phyloP scores from a whole-genome alignment of 2,329 filamentous ascomycete genomes.

The Cyphellophora attinorum region DNA sequence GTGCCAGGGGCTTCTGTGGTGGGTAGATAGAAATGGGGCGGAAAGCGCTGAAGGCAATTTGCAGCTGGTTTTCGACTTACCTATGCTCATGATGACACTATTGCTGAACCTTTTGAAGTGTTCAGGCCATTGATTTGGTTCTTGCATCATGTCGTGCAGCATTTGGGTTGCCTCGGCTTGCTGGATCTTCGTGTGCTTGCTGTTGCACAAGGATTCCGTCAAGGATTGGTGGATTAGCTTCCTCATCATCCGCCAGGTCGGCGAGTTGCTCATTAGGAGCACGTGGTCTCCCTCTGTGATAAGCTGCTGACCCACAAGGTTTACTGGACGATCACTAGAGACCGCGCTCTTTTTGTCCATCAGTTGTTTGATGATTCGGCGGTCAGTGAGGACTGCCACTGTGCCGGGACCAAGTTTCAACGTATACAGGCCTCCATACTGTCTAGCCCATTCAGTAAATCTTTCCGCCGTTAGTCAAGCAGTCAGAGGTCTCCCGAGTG shows the following conservation, averaged over 20 bases:
- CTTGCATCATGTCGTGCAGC: constrained; percentile 10
- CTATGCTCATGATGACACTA: constrained; percentile 34
- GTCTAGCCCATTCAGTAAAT: constrained; percentile 34
- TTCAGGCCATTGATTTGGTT: constrained; percentile 8
- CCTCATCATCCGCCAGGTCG: constrained; percentile 18
- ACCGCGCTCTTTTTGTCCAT: constrained; percentile 35
- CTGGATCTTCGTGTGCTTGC: constrained; percentile 10
- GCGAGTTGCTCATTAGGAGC: constrained; percentile 11
- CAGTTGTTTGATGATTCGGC: constrained; percentile 30
- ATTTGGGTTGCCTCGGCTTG: constrained; percentile 14
- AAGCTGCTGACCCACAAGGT: constrained; percentile 8
- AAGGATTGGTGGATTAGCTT: constrained; percentile 36
- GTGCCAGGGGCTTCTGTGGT: no score
- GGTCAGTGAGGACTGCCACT: constrained; percentile 31
- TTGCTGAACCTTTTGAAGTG: constrained; percentile 15
- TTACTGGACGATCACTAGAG: constrained; percentile 32
- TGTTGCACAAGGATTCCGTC: constrained; percentile 35
- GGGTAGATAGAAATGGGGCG: no score
- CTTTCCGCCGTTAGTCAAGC: constrained; percentile 17
- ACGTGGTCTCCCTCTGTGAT: constrained; percentile 12
- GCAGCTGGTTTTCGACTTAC: no score
- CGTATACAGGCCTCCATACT: constrained; percentile 32
- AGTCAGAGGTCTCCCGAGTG: not conserved
- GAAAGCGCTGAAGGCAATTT: no score
- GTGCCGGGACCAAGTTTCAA: constrained; percentile 33